Evolutionary conservation across 2,329 filamentous ascomycete species (phyloP).

Genomic region (Ceratocystis colombiana): DNA sequence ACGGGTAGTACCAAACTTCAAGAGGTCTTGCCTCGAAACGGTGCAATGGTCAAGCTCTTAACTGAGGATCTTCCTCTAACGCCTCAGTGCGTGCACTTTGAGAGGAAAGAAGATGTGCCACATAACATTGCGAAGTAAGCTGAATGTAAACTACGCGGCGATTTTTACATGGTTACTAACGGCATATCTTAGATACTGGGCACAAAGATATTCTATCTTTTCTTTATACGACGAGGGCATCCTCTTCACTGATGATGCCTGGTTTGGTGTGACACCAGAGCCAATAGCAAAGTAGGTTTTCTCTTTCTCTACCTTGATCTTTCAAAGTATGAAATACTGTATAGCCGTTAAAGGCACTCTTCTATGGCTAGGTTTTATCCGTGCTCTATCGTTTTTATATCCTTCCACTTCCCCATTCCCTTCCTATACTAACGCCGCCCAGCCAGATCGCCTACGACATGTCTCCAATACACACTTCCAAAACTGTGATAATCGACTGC

Average conservation of each 20-base stretch:
- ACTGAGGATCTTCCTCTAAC: conserved; percentile 41
- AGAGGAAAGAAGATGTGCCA: conserved; percentile 58
- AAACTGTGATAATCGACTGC: conserved; percentile 66
- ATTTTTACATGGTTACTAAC: background rate
- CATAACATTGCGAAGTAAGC: conserved; percentile 73
- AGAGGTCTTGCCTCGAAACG: background rate
- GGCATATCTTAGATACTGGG: conserved; percentile 60
- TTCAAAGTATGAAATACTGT: too few relatives aligned
- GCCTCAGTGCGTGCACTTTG: conserved; percentile 65
- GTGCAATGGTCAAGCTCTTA: conserved; percentile 6
- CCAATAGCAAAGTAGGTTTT: conserved; percentile 65
- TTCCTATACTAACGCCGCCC: conserved; percentile 26
- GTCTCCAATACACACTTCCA: conserved; percentile 43
- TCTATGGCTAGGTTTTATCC: too few relatives aligned
- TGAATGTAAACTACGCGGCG: background rate
- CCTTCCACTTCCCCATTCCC: background rate
- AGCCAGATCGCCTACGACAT: conserved; percentile 70
- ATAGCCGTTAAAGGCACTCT: too few relatives aligned
- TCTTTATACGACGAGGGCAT: conserved; percentile 78
- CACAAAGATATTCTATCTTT: conserved; percentile 80
- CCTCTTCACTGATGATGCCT: conserved; percentile 83
- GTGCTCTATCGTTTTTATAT: background rate
- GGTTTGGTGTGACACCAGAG: conserved; percentile 96
- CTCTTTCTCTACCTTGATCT: conserved; percentile 1
- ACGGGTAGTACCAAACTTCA: background rate